Percentiles rank a stretch among this genome's conserved stretches.
Evolutionary conservation across 176 grass and related monocot genomes (phyloP).

Genomic region (Oryza meyeriana): DNA sequence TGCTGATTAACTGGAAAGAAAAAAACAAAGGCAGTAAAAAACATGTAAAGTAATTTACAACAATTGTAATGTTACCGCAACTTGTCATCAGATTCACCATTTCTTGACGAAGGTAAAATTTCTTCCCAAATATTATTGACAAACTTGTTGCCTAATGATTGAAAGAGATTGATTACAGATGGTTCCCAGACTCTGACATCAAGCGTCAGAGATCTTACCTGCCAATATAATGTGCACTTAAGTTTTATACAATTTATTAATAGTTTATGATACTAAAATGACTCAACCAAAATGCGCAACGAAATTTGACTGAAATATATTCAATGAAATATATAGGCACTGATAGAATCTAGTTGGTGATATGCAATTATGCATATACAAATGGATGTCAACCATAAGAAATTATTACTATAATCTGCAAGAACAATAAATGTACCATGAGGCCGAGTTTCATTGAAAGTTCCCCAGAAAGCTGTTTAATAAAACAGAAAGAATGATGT

Average conservation of each 20-base stretch:
- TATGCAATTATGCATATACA: neutral
- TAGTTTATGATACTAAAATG: neutral
- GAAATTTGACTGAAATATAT: neutral
- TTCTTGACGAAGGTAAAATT: conserved; percentile 58
- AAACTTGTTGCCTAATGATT: conserved; percentile 90
- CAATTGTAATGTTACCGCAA: conserved; percentile 46
- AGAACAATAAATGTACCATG: neutral
- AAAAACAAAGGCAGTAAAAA: conserved; percentile 4
- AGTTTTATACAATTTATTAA: neutral
- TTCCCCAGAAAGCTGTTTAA: neutral
- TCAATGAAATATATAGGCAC: neutral
- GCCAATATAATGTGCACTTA: conserved; percentile 35
- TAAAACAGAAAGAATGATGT: neutral
- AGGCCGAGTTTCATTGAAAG: neutral
- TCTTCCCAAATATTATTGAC: conserved; percentile 92
- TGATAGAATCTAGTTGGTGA: neutral
- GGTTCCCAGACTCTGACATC: conserved; percentile 99
- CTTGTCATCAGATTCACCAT: conserved; percentile 44
- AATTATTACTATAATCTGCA: neutral
- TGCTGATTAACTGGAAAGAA: conserved; percentile 25
- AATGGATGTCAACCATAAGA: neutral
- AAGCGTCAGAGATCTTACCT: conserved; percentile 95
- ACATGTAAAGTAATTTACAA: neutral
- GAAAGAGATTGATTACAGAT: conserved; percentile 93
- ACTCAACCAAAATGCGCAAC: conserved; percentile 21